These are phyloP conservation scores for Botryotinia narcissicola DNA, from an alignment of 2,329 filamentous ascomycete species.

Conservation along the genomic window DNA sequence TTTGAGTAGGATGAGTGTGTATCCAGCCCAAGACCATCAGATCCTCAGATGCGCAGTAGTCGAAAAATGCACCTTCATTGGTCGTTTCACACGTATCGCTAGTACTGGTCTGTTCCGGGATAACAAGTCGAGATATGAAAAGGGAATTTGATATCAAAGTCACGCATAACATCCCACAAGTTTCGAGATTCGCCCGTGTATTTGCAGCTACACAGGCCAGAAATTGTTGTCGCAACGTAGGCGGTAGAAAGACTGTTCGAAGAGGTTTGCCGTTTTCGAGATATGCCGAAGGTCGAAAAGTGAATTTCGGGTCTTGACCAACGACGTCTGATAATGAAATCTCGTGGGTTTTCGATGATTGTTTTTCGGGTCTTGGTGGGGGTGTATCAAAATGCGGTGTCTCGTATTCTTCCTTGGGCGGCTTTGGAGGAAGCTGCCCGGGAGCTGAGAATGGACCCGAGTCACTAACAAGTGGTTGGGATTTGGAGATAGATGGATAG, in stretches of 20 bases:
- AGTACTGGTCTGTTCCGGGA: conserved; percentile 87
- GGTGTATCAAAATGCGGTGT: conserved; percentile 12
- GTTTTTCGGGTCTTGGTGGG: conserved; percentile 33
- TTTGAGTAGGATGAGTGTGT: conserved; percentile 94
- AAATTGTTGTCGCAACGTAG: conserved; percentile 70
- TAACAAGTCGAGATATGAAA: conserved; percentile 83
- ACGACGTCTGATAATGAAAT: conserved; percentile 14
- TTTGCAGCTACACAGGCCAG: conserved; percentile 72
- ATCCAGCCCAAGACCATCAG: conserved; percentile 64
- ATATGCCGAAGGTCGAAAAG: conserved; percentile 80
- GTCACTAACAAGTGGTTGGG: conserved; percentile 45
- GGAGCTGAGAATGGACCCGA: conserved; percentile 6
- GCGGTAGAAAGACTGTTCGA: conserved; percentile 82
- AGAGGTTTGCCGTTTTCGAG: conserved; percentile 87
- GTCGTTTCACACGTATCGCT: conserved; percentile 93
- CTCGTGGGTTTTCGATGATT: neutral
- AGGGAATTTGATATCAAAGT: conserved; percentile 89
- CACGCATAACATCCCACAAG: conserved; percentile 91
- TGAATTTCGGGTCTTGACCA: conserved; percentile 47
- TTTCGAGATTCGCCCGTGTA: conserved; percentile 80
- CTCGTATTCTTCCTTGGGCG: conserved; percentile 33
- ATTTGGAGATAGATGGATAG: conserved; percentile 57
- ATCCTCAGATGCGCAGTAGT: conserved; percentile 61
- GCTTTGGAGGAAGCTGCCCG: conserved; percentile 32
- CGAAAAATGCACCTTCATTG: conserved; percentile 80